Base-by-base conservation (phyloP, 257 asterid species). In the Nicotiana tabacum region DNA sequence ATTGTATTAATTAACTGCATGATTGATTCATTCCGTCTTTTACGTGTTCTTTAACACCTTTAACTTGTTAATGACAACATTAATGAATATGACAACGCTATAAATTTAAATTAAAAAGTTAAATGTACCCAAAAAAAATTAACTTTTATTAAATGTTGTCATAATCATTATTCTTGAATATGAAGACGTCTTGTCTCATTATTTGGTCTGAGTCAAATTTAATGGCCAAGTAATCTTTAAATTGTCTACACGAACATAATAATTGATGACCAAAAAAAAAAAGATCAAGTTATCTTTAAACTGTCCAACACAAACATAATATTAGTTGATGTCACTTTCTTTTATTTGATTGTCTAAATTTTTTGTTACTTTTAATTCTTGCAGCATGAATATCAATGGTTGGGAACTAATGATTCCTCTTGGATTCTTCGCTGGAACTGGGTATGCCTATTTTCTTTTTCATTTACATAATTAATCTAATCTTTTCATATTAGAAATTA, bases 381-480 rank as follows among this genome's bases (percentile, higher is more conserved):
- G 87, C 92, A 94, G 98, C 89, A 91, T 94, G 98, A 85, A 56
- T 86, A 94, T 92, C 87, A 94, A 94, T 61, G 91, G 95, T 29
- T 92, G 95, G 97, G 94, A 92, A 81, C 6, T 94, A 88, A 94
- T 94, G 98, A 94, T 94, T 78, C 98, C 97, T 68, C 82, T 94
- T 13, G 95, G 88, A 5, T 94, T 94, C 81, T 92, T 94, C 48
- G 98, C 97, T 78, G 98, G 97, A 62, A 86, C 90, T 3, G 98
- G 98, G 98, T 94, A 90, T 5, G 80, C n/a, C 46, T 48, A 53
- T 33, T 7, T 30, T 17, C 6, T n/a, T 0, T 35, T 17, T 51
- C 39, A 66, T 16, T 58, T 6, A 30, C 56, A 12, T 69, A 37
- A 37, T 37, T 69, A 43, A 43, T 43, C 39, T 37, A 33, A n/a